Evolutionary conservation across 176 grass and related monocot genomes (phyloP).

Genomic region (Phoenix roebelenii): DNA sequence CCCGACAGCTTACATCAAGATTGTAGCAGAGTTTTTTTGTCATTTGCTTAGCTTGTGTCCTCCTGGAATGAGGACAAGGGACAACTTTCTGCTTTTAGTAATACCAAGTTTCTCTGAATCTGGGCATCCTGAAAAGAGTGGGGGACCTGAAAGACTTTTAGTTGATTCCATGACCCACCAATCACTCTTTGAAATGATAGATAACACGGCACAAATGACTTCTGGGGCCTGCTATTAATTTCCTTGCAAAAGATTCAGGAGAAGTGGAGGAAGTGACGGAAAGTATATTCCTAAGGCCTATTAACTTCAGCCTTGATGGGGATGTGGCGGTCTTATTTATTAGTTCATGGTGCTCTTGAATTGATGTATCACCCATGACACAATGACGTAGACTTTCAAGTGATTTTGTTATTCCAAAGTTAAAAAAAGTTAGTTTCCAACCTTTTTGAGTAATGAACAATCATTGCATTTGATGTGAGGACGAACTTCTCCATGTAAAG

Average conservation of each 20-base stretch:
- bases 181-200: conserved; percentile 4
- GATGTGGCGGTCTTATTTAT: conserved; percentile 4
- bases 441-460: too few relatives aligned
- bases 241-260: conserved; percentile 19
- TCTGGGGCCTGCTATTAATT: conserved; percentile 8
- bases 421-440: too few relatives aligned
- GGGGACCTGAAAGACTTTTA: not conserved
- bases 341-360: conserved; percentile 2
- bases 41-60: too few relatives aligned
- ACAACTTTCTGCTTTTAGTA: not conserved
- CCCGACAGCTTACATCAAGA: too few relatives aligned
- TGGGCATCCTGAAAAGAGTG: not conserved
- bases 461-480: too few relatives aligned
- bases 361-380: not conserved
- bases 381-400: not conserved
- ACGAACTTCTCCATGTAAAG: too few relatives aligned
- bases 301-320: conserved; percentile 4
- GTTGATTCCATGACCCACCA: conserved; percentile 3
- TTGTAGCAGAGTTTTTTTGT: too few relatives aligned
- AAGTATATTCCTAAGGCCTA: conserved; percentile 11
- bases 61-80: too few relatives aligned
- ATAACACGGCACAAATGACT: not conserved
- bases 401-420: too few relatives aligned
- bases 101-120: conserved; percentile 1
- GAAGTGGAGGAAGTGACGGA: conserved; percentile 28